A percentile compares a stretch with the other conserved stretches of the same genome.
These are phyloP conservation scores for Tolypocladium inflatum DNA, from an alignment of 2,329 filamentous ascomycete genomes.

Conservation along the genomic window DNA sequence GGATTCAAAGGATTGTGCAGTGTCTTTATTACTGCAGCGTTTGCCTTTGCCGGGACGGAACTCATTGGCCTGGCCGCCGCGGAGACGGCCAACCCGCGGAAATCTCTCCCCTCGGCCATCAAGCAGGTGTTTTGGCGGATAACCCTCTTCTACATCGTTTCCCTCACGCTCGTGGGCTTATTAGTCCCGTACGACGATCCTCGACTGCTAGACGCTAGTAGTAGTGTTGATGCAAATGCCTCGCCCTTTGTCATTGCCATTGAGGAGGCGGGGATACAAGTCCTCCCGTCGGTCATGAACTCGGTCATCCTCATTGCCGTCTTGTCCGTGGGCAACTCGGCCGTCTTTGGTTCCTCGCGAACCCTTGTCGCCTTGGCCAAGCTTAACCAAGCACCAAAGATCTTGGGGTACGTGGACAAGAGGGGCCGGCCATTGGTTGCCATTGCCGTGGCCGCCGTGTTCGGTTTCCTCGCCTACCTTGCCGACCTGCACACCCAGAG, in stretches of 20 bases:
- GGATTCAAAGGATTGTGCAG: slow-evolving; percentile 77
- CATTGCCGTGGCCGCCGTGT: slow-evolving; percentile 53
- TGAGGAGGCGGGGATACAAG: slow-evolving; percentile 68
- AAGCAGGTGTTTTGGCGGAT: slow-evolving; percentile 97
- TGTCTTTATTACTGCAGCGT: slow-evolving; percentile 68
- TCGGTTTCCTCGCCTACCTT: slow-evolving; percentile 69
- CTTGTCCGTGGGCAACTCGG: slow-evolving; percentile 82
- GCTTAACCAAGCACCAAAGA: slow-evolving; percentile 69
- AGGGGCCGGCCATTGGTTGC: slow-evolving; percentile 70
- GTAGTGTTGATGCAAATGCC: slow-evolving; percentile 57
- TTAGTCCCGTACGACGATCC: slow-evolving; percentile 65
- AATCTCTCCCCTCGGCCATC: slow-evolving; percentile 75
- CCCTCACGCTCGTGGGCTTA: slow-evolving; percentile 70
- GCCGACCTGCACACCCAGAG: slow-evolving; percentile 52
- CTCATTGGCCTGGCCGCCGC: slow-evolving; percentile 68
- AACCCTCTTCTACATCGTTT: slow-evolving; percentile 79
- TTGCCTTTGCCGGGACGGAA: slow-evolving; percentile 68
- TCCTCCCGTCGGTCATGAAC: slow-evolving; percentile 85
- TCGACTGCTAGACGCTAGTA: slow-evolving; percentile 49
- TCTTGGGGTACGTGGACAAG: slow-evolving; percentile 74
- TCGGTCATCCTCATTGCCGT: slow-evolving; percentile 85
- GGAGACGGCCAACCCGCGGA: slow-evolving; percentile 67
- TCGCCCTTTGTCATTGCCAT: slow-evolving; percentile 95
- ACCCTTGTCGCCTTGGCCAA: slow-evolving; percentile 86
- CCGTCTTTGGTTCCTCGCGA: slow-evolving; percentile 83